Percentiles rank a stretch among this genome's conserved stretches.
Conservation (phyloP, 257 asterid genomes). For the Nyctanthes arbortristis region DNA sequence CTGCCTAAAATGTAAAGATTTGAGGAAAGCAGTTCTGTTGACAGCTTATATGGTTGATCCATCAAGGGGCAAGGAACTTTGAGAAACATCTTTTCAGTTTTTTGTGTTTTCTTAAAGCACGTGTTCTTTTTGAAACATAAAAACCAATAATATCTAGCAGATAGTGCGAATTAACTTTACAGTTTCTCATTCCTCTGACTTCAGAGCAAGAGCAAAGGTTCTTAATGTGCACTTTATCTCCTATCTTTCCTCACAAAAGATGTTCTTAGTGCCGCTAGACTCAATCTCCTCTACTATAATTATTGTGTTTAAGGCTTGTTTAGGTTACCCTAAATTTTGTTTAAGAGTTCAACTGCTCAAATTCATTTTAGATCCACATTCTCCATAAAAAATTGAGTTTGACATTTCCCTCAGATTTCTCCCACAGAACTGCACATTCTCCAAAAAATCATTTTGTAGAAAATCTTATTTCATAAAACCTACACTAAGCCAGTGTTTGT, state of each 20-base stretch:
- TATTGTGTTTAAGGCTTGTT: not conserved
- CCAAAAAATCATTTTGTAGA: too few species aligned
- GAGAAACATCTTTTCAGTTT: conserved; percentile 3
- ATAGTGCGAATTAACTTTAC: conserved; percentile 17
- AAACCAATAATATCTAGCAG: not conserved
- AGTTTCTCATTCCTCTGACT: not conserved
- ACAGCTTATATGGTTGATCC: not conserved
- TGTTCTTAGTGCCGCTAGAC: not conserved
- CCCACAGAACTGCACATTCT: too few species aligned
- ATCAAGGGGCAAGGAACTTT: conserved; percentile 2
- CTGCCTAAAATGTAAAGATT: not conserved
- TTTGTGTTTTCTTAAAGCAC: not conserved
- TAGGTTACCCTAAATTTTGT: too few species aligned
- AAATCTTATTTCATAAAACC: too few species aligned
- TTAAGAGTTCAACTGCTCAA: too few species aligned
- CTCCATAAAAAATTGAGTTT: too few species aligned
- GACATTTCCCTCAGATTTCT: too few species aligned
- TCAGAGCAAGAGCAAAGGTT: conserved; percentile 6
- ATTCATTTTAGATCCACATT: too few species aligned
- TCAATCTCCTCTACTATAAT: not conserved
- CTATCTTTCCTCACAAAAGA: not conserved
- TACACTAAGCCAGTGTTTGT: too few species aligned
- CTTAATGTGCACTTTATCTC: conserved; percentile 6
- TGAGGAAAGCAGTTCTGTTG: not conserved
- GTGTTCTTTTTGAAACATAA: not conserved